Evolutionary conservation across 257 asterid species (phyloP).

Genomic region (Solanum tacnaense): DNA sequence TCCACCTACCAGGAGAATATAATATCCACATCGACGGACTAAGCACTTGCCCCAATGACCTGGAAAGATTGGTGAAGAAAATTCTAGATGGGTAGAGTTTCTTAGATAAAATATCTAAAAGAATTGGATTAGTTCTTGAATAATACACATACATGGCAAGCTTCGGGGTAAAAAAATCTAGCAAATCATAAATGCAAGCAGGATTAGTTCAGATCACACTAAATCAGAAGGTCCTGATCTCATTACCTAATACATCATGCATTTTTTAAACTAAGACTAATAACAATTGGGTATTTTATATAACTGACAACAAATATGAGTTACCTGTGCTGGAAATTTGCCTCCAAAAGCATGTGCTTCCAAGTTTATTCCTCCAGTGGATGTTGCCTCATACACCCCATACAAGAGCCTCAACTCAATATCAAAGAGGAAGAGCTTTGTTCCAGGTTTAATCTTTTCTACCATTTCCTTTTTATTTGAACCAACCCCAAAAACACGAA

Average conservation of each 20-base stretch:
- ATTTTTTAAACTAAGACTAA: background rate
- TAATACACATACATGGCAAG: background rate
- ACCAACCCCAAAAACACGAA: conserved; percentile 81
- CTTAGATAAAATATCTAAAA: background rate
- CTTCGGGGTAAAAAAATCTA: background rate
- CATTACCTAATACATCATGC: background rate
- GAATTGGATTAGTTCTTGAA: background rate
- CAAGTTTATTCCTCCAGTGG: conserved; percentile 44
- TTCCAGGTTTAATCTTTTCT: conserved; percentile 49
- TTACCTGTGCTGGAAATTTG: conserved; percentile 79
- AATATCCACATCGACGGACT: background rate
- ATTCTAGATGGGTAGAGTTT: background rate
- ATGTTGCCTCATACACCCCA: conserved; percentile 71
- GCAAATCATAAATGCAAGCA: background rate
- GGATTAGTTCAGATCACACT: background rate
- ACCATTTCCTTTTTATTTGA: conserved; percentile 29
- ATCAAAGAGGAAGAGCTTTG: conserved; percentile 69
- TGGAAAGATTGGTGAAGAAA: background rate
- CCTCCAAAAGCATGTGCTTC: conserved; percentile 73
- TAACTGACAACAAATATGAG: background rate
- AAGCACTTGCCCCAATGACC: background rate
- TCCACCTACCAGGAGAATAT: background rate
- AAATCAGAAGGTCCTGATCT: background rate
- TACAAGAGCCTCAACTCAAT: conserved; percentile 49
- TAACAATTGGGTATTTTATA: background rate